These are phyloP conservation scores for Acrodontium crateriforme DNA, from an alignment of 2,329 filamentous ascomycete species.

Conservation along the genomic window DNA sequence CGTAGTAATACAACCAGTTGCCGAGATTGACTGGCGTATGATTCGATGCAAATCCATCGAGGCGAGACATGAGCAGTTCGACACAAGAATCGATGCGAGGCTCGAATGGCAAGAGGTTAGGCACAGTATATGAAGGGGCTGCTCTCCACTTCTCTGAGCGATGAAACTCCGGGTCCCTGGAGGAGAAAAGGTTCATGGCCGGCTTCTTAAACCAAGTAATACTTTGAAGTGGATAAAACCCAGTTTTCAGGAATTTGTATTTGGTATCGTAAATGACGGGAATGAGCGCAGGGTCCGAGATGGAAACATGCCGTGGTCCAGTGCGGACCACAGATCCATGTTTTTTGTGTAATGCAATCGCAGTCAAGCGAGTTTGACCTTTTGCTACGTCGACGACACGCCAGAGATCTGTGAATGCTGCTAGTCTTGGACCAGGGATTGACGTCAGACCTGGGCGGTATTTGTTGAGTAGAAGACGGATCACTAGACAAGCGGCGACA, in stretches of 20 bases:
- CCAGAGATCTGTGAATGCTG: conserved; percentile 36
- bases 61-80: conserved; percentile 1
- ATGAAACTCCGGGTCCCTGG: conserved; percentile 26
- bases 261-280: conserved; percentile 37
- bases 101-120: conserved; percentile 5
- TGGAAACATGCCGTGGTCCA: conserved; percentile 58
- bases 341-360: conserved; percentile 42
- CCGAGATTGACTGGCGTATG: conserved; percentile 3
- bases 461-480: no score
- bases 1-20: conserved; percentile 4
- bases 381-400: conserved; percentile 47
- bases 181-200: conserved; percentile 21
- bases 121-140: conserved; percentile 6
- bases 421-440: conserved; percentile 38
- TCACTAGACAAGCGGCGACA: no score
- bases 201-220: conserved; percentile 9
- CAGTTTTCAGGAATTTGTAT: conserved; percentile 8
- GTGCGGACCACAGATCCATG: conserved; percentile 57
- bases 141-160: conserved; percentile 21
- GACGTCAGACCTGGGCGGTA: conserved; percentile 18
- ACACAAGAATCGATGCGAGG: conserved; percentile 3
- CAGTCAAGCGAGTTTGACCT: conserved; percentile 51
- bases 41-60: neutral
- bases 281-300: conserved; percentile 57
- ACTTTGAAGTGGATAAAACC: conserved; percentile 17